Percentiles rank a stretch among this genome's conserved stretches.
Evolutionary conservation across 1,284 basidiomycete species (phyloP).

Genomic region (Austropuccinia psidii): DNA sequence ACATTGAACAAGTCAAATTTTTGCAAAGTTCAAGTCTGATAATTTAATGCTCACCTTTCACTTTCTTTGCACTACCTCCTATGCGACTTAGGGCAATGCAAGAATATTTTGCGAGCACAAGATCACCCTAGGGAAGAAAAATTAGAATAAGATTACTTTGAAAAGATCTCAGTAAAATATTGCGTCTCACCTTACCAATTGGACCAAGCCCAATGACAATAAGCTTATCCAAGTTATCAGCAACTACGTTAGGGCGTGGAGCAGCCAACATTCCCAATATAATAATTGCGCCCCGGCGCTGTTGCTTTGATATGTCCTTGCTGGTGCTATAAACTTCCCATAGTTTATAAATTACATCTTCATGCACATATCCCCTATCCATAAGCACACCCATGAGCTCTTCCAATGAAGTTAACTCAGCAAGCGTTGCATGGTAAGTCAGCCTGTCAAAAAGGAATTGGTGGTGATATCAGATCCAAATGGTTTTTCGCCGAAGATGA

Average conservation of each 20-base stretch:
- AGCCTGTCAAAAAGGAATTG: constrained; percentile 1
- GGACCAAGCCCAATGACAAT: constrained; percentile 81
- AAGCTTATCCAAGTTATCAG: constrained; percentile 74
- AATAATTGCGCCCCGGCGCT: constrained; percentile 86
- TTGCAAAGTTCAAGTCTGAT: neutral
- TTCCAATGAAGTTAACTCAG: constrained; percentile 90
- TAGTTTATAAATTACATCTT: constrained; percentile 76
- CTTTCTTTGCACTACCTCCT: constrained; percentile 89
- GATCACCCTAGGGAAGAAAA: constrained; percentile 53
- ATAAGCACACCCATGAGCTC: constrained; percentile 95
- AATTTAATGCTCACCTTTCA: constrained; percentile 58
- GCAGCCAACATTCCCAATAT: constrained; percentile 91
- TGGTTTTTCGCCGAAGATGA: no score
- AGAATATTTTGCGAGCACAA: constrained; percentile 83
- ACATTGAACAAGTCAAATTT: neutral
- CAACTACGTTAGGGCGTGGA: constrained; percentile 73
- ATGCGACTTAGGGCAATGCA: constrained; percentile 86
- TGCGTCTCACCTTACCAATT: constrained; percentile 52
- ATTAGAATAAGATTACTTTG: neutral
- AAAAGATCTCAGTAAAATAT: neutral
- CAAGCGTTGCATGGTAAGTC: constrained; percentile 82
- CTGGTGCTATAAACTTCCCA: constrained; percentile 85
- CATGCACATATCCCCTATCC: constrained; percentile 66
- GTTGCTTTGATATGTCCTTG: constrained; percentile 65
- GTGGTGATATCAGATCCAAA: no score